A percentile compares a stretch with the other conserved stretches of the same genome.
Evolutionary conservation across 2,329 filamentous ascomycete species (phyloP).

Genomic region (Cladosporium sp.): DNA sequence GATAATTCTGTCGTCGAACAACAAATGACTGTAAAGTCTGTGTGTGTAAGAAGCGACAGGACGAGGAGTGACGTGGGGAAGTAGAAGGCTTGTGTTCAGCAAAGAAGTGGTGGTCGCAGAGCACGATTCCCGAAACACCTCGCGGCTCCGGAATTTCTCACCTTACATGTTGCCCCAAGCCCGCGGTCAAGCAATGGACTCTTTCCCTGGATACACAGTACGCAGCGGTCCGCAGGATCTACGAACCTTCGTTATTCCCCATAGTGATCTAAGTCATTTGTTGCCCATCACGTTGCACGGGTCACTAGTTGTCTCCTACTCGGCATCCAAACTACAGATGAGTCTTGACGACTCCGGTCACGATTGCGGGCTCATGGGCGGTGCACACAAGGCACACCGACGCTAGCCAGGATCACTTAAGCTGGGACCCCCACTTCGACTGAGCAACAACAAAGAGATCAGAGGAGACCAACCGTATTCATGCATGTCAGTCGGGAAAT

Average conservation of each 20-base stretch:
- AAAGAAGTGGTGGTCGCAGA: slow-evolving; percentile 17
- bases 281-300: slow-evolving; percentile 10
- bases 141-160: slow-evolving; percentile 19
- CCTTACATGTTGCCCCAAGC: slow-evolving; percentile 19
- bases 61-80: slow-evolving; percentile 15
- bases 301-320: not conserved
- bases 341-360: slow-evolving; percentile 15
- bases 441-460: slow-evolving; percentile 4
- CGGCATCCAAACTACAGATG: slow-evolving; percentile 8
- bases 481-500: slow-evolving; percentile 20
- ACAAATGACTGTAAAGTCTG: slow-evolving; percentile 10
- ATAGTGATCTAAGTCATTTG: slow-evolving; percentile 8
- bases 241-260: slow-evolving; percentile 18
- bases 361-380: not conserved
- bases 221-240: slow-evolving; percentile 19
- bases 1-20: not conserved
- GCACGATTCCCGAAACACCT: slow-evolving; percentile 19
- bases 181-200: slow-evolving; percentile 7
- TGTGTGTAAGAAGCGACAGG: slow-evolving; percentile 5
- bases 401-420: slow-evolving; percentile 9
- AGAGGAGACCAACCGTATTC: slow-evolving; percentile 13
- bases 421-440: slow-evolving; percentile 8
- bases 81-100: slow-evolving; percentile 17
- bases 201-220: slow-evolving; percentile 14
- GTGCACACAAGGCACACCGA: slow-evolving; percentile 9